These are phyloP conservation scores for Termitomyces sp. DNA, from an alignment of 768 basidiomycete genomes.

Conservation along the genomic window DNA sequence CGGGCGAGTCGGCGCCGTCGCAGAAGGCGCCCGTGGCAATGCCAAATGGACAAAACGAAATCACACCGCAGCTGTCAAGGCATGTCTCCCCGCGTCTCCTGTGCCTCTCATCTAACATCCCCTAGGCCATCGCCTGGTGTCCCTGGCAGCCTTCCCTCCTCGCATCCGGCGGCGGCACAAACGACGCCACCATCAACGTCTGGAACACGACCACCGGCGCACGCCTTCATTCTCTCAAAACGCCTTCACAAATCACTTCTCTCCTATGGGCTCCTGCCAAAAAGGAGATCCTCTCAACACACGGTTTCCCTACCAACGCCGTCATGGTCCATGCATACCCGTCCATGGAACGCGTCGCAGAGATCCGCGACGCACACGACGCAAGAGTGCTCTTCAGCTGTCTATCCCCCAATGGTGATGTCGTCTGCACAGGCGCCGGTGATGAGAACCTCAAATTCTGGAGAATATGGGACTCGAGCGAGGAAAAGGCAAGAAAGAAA, in stretches of 20 bases:
- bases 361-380: constrained; percentile 90
- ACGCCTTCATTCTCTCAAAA: constrained; percentile 79
- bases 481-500: constrained; percentile 44
- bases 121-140: constrained; percentile 91
- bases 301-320: constrained; percentile 89
- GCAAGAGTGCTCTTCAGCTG: constrained; percentile 83
- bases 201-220: constrained; percentile 94
- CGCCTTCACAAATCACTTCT: constrained; percentile 89
- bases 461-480: constrained; percentile 72
- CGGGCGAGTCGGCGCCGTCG: constrained; percentile 60
- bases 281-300: constrained; percentile 89
- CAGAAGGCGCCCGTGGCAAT: constrained; percentile 43
- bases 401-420: constrained; percentile 83
- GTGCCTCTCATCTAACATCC: neutral
- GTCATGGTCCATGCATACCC: constrained; percentile 86
- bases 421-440: constrained; percentile 86
- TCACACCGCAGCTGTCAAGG: constrained; percentile 86
- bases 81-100: constrained; percentile 14
- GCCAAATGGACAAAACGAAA: constrained; percentile 91
- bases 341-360: constrained; percentile 70
- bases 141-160: constrained; percentile 92
- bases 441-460: constrained; percentile 98
- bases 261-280: constrained; percentile 81
- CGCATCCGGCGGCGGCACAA: constrained; percentile 92
- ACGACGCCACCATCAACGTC: constrained; percentile 84